These are phyloP conservation scores for Silene coronaria DNA, from an alignment of 179 eudicot species.

Conservation along the genomic window DNA sequence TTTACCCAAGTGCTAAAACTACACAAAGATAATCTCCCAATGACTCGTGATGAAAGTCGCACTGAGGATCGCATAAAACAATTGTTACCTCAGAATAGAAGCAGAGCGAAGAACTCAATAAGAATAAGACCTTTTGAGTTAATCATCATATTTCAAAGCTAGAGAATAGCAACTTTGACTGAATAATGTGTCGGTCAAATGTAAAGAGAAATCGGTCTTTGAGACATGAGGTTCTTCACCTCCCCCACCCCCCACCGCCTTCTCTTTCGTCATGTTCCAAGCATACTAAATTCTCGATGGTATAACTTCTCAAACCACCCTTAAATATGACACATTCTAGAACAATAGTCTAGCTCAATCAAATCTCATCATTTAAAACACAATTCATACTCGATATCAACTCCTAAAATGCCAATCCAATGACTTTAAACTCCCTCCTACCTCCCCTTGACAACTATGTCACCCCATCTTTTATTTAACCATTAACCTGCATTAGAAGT, in stretches of 20 bases:
- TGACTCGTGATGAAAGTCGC: background rate
- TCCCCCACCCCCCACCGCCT: background rate
- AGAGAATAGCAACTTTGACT: background rate
- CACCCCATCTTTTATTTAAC: background rate
- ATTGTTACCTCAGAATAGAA: background rate
- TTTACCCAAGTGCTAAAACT: background rate
- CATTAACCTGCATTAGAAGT: background rate
- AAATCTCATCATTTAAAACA: background rate
- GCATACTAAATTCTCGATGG: background rate
- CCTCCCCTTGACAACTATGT: too few species aligned
- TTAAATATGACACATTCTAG: background rate
- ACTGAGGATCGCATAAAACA: background rate
- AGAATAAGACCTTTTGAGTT: background rate
- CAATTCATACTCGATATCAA: background rate
- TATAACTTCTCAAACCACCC: background rate
- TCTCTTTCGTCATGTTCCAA: background rate
- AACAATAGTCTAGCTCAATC: background rate
- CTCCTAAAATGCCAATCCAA: slow-evolving; percentile 1
- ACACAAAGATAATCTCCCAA: background rate
- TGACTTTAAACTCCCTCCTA: background rate
- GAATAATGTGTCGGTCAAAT: background rate
- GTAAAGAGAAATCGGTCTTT: background rate
- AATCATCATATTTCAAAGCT: background rate
- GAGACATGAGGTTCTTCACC: background rate
- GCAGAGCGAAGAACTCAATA: background rate